A percentile compares a stretch with the other conserved stretches of the same genome.
These are phyloP conservation scores for Suhomyces sp. DNA, from an alignment of 805 yeast species.

Conservation along the genomic window DNA sequence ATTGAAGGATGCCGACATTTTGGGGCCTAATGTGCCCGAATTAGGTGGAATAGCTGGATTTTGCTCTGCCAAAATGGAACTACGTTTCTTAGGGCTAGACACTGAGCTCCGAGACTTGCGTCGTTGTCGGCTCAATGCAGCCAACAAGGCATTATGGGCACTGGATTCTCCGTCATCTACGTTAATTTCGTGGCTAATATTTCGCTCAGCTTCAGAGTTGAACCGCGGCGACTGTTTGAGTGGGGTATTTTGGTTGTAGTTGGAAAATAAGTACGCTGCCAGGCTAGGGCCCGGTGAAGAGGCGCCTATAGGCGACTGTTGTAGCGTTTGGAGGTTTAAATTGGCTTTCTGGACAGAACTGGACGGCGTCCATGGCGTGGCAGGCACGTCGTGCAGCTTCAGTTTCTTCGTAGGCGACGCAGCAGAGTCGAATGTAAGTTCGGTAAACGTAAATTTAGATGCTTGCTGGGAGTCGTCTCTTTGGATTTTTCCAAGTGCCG, in stretches of 20 bases:
- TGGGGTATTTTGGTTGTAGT: constrained; percentile 4
- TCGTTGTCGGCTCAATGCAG: constrained; percentile 35
- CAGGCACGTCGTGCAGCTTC: not conserved
- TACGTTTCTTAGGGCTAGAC: constrained; percentile 8
- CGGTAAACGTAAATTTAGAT: constrained; percentile 29
- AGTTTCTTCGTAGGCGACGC: constrained; percentile 16
- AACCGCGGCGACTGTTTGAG: constrained; percentile 12
- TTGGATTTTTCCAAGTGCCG: constrained; percentile 41
- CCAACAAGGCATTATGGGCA: constrained; percentile 44
- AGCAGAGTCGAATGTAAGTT: constrained; percentile 19
- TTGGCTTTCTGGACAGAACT: constrained; percentile 27
- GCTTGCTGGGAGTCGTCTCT: constrained; percentile 15
- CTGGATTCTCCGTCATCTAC: constrained; percentile 40
- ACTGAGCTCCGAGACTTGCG: constrained; percentile 22
- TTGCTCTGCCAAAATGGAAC: not conserved
- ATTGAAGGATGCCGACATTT: not conserved
- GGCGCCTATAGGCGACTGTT: constrained; percentile 27
- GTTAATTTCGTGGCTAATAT: constrained; percentile 3
- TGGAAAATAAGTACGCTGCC: not conserved
- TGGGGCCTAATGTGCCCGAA: not conserved
- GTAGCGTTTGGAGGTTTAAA: constrained; percentile 36
- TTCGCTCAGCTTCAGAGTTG: constrained; percentile 1
- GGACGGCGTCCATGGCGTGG: constrained; percentile 18
- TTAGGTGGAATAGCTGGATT: not conserved
- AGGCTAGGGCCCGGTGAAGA: not conserved